Evolutionary conservation across 176 grass and related monocot genomes (phyloP), one percentile per base, ranked within the genome.

Genomic region (Oryza officinalis): DNA sequence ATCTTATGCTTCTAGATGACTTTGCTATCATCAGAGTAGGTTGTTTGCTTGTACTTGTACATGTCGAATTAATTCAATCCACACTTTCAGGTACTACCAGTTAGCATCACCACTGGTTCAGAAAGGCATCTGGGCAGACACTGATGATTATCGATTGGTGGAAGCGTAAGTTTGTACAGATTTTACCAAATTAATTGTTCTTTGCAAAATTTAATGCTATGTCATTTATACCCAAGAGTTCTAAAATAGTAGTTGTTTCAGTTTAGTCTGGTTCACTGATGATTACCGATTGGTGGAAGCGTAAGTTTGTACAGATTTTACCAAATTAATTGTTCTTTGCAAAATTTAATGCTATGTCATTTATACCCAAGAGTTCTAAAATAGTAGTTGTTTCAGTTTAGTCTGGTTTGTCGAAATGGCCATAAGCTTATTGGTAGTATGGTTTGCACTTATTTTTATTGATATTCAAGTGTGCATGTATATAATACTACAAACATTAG

Each of bases 21-120:
- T 54, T 57, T 50, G 20, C 12, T 31, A 78, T 88, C 54, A 66
- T 77, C 43, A 72, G n/a, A 88, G 13, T 65, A 32, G 50, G 20
- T 77, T 12, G 27, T 49, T 76, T 83, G 52, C 46, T 46, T 30
- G 28, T 76, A 37, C 63, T 33, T 80, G 28, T 20, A 59, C 45
- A 79, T 74, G 82, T 41, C 20, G n/a, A 32, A 27, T 22, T 79
- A 13, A 49, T 76, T 69, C 38, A n/a, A 33, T 12, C 27, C 57
- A 18, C 57, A 47, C 57, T 64, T 87, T 92, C 72, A 93, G 95
- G 90, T 91, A 98, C 72, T 2, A n/a, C 4, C 83, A 89, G 80
- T 87, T 98, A 67, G 37, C 87, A 79, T 94, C 94, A 50, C 65
- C 92, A 28, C 26, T 94, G 81, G 94, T 97, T 28, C 88, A 44